Conservation (phyloP, 768 basidiomycete species). For the Tricholoma terreum region DNA sequence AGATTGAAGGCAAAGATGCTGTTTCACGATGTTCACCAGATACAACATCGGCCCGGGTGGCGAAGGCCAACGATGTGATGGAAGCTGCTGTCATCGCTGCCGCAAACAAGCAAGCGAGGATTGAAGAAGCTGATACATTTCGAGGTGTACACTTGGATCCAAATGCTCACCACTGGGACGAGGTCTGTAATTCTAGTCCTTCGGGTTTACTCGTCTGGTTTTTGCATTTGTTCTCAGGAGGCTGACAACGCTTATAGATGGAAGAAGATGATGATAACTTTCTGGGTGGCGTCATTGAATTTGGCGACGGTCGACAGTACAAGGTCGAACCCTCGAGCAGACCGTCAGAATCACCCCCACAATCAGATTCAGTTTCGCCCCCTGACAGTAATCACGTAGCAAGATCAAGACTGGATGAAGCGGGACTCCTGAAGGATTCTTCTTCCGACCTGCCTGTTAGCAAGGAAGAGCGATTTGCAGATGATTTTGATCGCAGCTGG, state of each 20-base stretch:
- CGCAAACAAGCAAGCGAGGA: conserved; percentile 58
- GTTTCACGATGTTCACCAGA: conserved; percentile 16
- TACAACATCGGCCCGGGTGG: conserved; percentile 31
- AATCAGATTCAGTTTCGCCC: conserved; percentile 25
- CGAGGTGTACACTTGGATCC: conserved; percentile 91
- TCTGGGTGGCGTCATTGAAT: conserved; percentile 86
- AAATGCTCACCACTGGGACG: conserved; percentile 96
- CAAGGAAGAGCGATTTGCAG: conserved; percentile 86
- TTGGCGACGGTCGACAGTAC: conserved; percentile 92
- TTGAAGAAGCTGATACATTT: conserved; percentile 91
- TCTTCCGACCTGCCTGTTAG: conserved; percentile 48
- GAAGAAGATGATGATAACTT: conserved; percentile 93
- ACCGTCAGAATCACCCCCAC: conserved; percentile 22
- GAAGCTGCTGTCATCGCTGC: conserved; percentile 50
- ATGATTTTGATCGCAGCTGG: conserved; percentile 97
- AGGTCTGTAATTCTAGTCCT: conserved; percentile 54
- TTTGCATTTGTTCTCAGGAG: neutral
- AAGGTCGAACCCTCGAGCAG: conserved; percentile 58
- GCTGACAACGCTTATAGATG: conserved; percentile 47
- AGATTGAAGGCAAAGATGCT: neutral
- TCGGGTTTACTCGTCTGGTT: neutral
- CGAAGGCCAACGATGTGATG: conserved; percentile 38
- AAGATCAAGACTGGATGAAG: conserved; percentile 19
- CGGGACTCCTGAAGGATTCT: conserved; percentile 18
- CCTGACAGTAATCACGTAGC: conserved; percentile 17